Evolutionary conservation across 129 eudicot species (phyloP).

Genomic region (Mikania micrantha): DNA sequence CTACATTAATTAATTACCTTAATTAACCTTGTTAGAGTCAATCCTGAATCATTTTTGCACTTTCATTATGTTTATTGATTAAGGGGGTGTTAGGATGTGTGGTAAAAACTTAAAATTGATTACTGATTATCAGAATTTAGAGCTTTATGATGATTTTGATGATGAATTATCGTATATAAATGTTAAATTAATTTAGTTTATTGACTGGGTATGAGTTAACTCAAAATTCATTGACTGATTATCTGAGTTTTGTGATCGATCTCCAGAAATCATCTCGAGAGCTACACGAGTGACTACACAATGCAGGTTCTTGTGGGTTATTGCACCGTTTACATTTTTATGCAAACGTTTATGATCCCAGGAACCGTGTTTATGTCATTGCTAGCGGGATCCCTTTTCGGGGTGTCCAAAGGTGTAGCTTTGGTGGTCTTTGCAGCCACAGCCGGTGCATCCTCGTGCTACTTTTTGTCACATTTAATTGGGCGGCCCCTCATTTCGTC

Average conservation of each 20-base stretch:
- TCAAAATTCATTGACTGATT: neutral
- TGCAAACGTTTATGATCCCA: constrained; percentile 99
- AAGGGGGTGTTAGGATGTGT: neutral
- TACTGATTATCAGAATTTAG: neutral
- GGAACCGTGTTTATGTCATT: constrained; percentile 94
- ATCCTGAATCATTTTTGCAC: neutral
- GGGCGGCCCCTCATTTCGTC: constrained; percentile 79
- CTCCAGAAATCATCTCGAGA: constrained; percentile 76
- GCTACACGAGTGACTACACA: constrained; percentile 90
- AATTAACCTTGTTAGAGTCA: neutral
- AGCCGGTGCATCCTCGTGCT: constrained; percentile 94
- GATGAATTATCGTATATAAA: too few species aligned
- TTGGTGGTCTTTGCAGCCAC: constrained; percentile 85
- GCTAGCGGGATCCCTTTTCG: constrained; percentile 86
- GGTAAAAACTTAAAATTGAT: neutral
- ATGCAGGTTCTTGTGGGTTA: constrained; percentile 78
- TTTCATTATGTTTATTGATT: neutral
- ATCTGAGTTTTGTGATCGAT: neutral
- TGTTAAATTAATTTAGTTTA: too few species aligned
- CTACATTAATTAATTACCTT: neutral
- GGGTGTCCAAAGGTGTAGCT: constrained; percentile 76
- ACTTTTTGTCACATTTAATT: constrained; percentile 68
- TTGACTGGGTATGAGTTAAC: too few species aligned
- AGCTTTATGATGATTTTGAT: too few species aligned
- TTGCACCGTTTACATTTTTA: constrained; percentile 77